Base-by-base conservation (phyloP, 2,329 filamentous ascomycete genomes). In the Fusarium hostae region DNA sequence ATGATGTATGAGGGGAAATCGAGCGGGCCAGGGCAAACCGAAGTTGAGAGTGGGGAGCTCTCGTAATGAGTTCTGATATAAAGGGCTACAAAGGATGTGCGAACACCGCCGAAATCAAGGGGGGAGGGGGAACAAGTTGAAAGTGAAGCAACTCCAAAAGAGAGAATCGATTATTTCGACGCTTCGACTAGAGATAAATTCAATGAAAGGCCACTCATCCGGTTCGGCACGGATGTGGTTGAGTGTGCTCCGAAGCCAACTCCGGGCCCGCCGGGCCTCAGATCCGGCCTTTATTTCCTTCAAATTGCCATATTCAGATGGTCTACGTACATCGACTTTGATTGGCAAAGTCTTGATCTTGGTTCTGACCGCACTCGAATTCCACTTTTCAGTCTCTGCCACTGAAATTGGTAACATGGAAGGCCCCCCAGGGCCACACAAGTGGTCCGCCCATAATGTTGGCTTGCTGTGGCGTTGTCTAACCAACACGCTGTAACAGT, bases 201-300 rank as follows among this genome's bases (percentile, higher is more conserved):
- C 39, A 57, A 30, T 41, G 9, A 39, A 28, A 47, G 40, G 43
- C 28, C 61, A n/a, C 34, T 59, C 43, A 35, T 22, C 64, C 52
- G 68, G 71, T 37, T 61, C 63, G 62, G 57, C 32, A 60, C 70
- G 67, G 69, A 61, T 52, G 47, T 41, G 22, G 52, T 67, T 40
- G 43, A 41, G 50, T 45, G 50, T 41, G 54, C 60, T 57, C 66
- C 63, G 68, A 47, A 35, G 35, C 61, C 63, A 64, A 66, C 41
- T 51, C 63, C 63, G 68, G 75, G 60, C 30, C 66, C 54, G 62
- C 47, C 75, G 75, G 75, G 65, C 75, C 73, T 77, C 26, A 35
- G 48, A 72, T 65, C 75, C 75, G 75, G 55, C 26, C 48, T 57
- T 35, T 57, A 30, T 48, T 47, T 54, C 61, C 39, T 48, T 24